phyloP scores from a whole-genome alignment of 495 filamentous ascomycete genomes.

The Letharia columbiana region DNA sequence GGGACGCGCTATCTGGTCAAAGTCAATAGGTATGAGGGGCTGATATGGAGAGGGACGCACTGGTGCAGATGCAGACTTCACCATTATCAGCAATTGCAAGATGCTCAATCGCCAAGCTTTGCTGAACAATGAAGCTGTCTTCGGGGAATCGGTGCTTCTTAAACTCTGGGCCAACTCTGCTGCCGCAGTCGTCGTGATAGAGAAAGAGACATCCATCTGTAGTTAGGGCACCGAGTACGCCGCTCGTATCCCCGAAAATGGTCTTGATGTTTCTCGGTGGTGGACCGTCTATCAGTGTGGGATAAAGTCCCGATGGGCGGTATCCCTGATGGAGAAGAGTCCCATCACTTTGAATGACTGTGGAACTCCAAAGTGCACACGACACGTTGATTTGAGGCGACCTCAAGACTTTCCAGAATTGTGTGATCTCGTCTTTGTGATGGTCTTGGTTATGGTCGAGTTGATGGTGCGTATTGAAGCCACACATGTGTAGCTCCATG shows the following conservation, averaged over 20 bases:
- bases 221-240: conserved; percentile 21
- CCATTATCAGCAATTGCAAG: conserved; percentile 23
- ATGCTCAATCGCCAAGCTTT: conserved; percentile 10
- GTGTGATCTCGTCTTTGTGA: conserved; percentile 3
- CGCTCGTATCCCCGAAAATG: conserved; percentile 23
- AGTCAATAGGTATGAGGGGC: neutral
- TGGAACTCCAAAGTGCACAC: conserved; percentile 21
- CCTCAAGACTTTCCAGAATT: neutral
- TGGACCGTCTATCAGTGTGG: conserved; percentile 11
- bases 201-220: conserved; percentile 15
- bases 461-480: conserved; percentile 25
- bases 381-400: conserved; percentile 10
- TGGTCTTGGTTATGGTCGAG: conserved; percentile 10
- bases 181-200: neutral
- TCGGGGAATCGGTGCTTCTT: conserved; percentile 10
- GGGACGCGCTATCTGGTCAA: neutral
- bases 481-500: conserved; percentile 21
- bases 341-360: conserved; percentile 16
- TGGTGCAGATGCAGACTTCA: conserved; percentile 19
- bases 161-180: neutral
- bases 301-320: conserved; percentile 2
- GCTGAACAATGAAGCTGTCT: conserved; percentile 12
- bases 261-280: conserved; percentile 8
- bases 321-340: conserved; percentile 15
- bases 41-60: neutral